Evolutionary conservation across 1,284 basidiomycete genomes (phyloP), one percentile per base, ranked within the genome.

Genomic region (Ceratobasidium sp.): DNA sequence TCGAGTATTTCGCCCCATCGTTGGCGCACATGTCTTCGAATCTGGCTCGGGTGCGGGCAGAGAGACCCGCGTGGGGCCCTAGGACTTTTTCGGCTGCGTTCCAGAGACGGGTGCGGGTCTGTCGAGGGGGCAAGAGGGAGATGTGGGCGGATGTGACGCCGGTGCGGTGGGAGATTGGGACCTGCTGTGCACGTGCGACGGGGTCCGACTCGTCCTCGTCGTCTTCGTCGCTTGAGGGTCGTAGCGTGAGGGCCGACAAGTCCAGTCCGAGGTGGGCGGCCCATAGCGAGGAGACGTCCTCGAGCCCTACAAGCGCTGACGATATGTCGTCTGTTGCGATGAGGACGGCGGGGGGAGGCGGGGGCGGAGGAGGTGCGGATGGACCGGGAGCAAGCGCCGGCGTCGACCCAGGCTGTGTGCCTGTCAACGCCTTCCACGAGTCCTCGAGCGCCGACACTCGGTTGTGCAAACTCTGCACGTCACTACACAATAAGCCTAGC

Each of bases 391-490:
- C 32, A 62, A 38, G 15, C 35, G 32, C 25, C 50, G 49, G 57
- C 43, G 45, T n/a, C 50, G 29, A 50, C 34, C 67, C 42, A 34
- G 47, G 27, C 40, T 31, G 50, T 54, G 56, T 40, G 67, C 52
- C 40, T n/a, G 52, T 27, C 90, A 76, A 64, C 81, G 79, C 2
- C 80, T 32, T 29, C 60, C 47, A 64, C 31, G 60, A 64, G 17
- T 64, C 79, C 75, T 85, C 84, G 70, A 91, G 83, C 70, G 85
- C 82, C 40, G 89, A 84, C 31, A 92, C 82, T 8, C 90, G 85
- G 76, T 91, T 92, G 75, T 92, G 89, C 38, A 92, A 82, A 1
- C 89, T 90, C 75, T 92, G 90, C 1, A 92, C 82, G 77, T 92
- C 90, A 62, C 87, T 89, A 73, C 22, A 68, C 29, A 31, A 42